Evolutionary conservation across 225 moss, liverwort and hornwort genomes (phyloP).

Genomic region (Polytrichum formosum): DNA sequence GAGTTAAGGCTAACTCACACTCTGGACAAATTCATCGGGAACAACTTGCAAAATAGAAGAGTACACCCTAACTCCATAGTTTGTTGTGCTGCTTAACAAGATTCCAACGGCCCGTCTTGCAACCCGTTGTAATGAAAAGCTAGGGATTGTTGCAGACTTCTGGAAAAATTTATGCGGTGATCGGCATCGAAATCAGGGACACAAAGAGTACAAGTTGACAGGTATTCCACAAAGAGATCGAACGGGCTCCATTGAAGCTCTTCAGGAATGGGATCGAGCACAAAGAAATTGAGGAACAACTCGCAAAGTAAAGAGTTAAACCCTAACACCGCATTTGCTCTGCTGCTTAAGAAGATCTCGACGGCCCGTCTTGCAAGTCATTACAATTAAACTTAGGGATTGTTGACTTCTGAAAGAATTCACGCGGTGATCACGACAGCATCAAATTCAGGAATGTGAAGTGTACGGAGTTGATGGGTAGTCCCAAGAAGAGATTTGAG

Average conservation of each 20-base stretch:
- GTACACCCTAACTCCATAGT: background rate
- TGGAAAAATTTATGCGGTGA: background rate
- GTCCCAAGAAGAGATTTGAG: slow-evolving; percentile 44
- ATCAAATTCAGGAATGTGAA: background rate
- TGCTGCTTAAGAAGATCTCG: background rate
- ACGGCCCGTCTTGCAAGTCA: background rate
- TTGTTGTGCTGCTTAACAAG: background rate
- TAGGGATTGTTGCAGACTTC: background rate
- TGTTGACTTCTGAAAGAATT: background rate
- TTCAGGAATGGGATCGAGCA: slow-evolving; percentile 42
- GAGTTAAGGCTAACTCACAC: too few relatives aligned
- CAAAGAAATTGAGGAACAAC: slow-evolving; percentile 2
- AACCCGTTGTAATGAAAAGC: background rate
- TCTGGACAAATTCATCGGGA: too few relatives aligned
- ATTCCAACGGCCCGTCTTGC: background rate
- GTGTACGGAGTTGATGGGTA: slow-evolving; percentile 44
- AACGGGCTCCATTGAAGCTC: slow-evolving; percentile 25
- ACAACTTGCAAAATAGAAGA: background rate
- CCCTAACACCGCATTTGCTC: background rate
- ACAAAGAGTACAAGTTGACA: slow-evolving; percentile 32
- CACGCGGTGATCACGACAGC: background rate
- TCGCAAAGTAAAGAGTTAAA: background rate
- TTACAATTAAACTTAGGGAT: background rate
- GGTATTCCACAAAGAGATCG: slow-evolving; percentile 47
- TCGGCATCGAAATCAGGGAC: background rate